Evolutionary conservation across 148 eudicot genomes (phyloP).

Genomic region (Amaranthus palmeri): DNA sequence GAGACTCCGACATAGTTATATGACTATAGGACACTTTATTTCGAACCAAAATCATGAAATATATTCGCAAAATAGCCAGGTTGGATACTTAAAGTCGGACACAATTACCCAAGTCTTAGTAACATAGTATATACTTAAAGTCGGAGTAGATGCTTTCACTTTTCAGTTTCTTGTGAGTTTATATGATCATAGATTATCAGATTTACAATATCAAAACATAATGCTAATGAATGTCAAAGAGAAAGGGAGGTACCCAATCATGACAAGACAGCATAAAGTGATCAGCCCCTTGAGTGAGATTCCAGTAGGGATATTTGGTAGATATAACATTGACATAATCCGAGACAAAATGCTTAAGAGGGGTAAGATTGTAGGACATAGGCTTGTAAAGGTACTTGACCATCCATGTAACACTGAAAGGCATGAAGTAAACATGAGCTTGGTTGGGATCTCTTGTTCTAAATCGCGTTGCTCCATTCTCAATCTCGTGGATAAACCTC

Average conservation of each 20-base stretch:
- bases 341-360: slow-evolving; percentile 50
- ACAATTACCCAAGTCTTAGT: too few relatives aligned
- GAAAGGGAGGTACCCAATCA: slow-evolving; percentile 64
- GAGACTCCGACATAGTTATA: too few relatives aligned
- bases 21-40: too few relatives aligned
- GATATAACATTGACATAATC: slow-evolving; percentile 74
- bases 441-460: slow-evolving; percentile 43
- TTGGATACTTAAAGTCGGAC: too few relatives aligned
- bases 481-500: slow-evolving; percentile 78
- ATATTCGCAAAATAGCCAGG: too few relatives aligned
- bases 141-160: too few relatives aligned
- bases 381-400: slow-evolving; percentile 71
- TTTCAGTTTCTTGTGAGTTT: too few relatives aligned
- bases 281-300: slow-evolving; percentile 61
- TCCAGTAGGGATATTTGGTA: slow-evolving; percentile 82
- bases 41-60: too few relatives aligned
- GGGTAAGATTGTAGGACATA: slow-evolving; percentile 37
- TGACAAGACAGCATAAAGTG: slow-evolving; percentile 97
- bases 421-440: slow-evolving; percentile 82
- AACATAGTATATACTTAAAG: too few relatives aligned
- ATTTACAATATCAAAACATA: too few relatives aligned
- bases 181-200: too few relatives aligned
- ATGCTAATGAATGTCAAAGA: not conserved
- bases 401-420: slow-evolving; percentile 87
- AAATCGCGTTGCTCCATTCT: slow-evolving; percentile 40